These are phyloP conservation scores for Scenedesmus sp. DNA, from an alignment of 163 green algal species.

Conservation along the genomic window DNA sequence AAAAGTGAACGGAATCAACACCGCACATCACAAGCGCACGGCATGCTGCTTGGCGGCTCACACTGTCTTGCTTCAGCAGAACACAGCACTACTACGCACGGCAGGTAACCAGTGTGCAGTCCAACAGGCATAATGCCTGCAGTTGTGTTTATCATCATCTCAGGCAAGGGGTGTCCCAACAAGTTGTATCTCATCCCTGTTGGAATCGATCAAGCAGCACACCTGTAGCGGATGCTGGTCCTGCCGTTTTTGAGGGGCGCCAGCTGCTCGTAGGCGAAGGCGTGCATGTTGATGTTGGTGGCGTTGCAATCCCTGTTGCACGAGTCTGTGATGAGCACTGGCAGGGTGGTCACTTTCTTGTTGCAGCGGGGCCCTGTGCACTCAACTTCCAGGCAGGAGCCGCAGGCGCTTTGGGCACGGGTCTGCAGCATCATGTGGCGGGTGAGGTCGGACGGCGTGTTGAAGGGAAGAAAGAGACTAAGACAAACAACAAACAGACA, in stretches of 20 bases:
- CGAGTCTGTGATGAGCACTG: conserved; percentile 38
- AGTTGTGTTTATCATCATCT: neutral
- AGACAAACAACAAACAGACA: neutral
- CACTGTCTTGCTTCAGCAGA: no score
- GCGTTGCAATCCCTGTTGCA: conserved; percentile 27
- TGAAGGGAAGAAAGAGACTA: neutral
- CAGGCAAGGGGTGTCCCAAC: no score
- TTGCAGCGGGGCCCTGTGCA: conserved; percentile 28
- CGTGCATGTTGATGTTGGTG: conserved; percentile 60
- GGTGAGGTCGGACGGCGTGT: neutral
- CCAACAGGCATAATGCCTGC: no score
- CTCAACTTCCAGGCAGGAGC: conserved; percentile 63
- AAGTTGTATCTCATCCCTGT: no score
- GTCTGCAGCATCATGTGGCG: neutral
- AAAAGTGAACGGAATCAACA: no score
- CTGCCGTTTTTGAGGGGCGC: conserved; percentile 51
- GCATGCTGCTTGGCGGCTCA: no score
- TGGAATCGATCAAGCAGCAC: neutral
- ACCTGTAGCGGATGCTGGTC: conserved; percentile 59
- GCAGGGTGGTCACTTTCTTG: neutral
- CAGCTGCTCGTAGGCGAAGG: conserved; percentile 63
- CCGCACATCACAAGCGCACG: no score
- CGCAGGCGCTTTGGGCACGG: conserved; percentile 46
- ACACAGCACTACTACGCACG: no score
- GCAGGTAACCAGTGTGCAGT: no score